Evolutionary conservation across 108 stramenopile species (phyloP).

Genomic region (Skeletonema grethae): DNA sequence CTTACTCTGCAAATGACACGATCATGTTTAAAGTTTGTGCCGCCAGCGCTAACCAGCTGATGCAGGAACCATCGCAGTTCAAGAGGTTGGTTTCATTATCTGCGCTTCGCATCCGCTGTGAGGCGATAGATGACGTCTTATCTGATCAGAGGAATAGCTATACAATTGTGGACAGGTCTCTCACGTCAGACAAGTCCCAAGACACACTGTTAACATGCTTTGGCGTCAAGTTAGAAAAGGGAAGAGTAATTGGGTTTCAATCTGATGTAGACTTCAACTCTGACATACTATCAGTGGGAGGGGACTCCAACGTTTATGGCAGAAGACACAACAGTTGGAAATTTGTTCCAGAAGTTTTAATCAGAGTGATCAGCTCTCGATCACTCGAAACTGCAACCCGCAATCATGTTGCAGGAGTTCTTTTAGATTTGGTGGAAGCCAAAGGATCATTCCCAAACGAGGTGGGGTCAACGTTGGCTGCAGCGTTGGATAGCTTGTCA

Average conservation of each 20-base stretch:
- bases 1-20: slow-evolving; percentile 37
- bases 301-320: not conserved
- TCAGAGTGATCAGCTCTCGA: slow-evolving; percentile 10
- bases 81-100: slow-evolving; percentile 33
- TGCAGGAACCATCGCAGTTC: slow-evolving; percentile 52
- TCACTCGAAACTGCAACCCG: not conserved
- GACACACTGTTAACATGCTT: slow-evolving; percentile 20
- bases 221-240: slow-evolving; percentile 11
- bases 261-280: slow-evolving; percentile 14
- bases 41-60: slow-evolving; percentile 57
- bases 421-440: slow-evolving; percentile 24
- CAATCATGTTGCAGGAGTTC: slow-evolving; percentile 13
- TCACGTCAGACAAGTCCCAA: not conserved
- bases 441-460: slow-evolving; percentile 8
- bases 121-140: slow-evolving; percentile 22
- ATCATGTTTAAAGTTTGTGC: slow-evolving; percentile 39
- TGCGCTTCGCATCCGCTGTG: slow-evolving; percentile 23
- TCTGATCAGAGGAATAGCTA: not conserved
- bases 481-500: slow-evolving; percentile 30
- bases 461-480: slow-evolving; percentile 11
- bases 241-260: slow-evolving; percentile 27
- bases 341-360: slow-evolving; percentile 7
- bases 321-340: not conserved
- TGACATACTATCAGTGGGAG: slow-evolving; percentile 8
- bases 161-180: not conserved